Evolutionary conservation across 805 yeast genomes (phyloP).

Genomic region (Saturnispora hagleri): DNA sequence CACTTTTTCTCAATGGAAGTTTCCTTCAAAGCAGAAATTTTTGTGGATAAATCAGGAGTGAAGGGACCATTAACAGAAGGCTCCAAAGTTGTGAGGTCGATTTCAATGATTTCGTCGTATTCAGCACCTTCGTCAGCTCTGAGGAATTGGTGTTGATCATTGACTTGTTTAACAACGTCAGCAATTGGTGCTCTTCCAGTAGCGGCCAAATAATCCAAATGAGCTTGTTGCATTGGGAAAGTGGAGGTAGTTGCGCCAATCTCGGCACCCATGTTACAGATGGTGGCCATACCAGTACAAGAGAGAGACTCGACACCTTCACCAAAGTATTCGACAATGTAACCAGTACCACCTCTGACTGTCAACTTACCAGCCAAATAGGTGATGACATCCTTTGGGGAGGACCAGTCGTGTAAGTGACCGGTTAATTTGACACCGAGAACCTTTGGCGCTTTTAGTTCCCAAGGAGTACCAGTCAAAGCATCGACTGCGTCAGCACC

Average conservation of each 20-base stretch:
- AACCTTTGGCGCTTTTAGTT: slow-evolving; percentile 92
- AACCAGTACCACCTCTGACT: slow-evolving; percentile 98
- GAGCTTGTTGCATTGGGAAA: slow-evolving; percentile 91
- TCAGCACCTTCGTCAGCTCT: slow-evolving; percentile 88
- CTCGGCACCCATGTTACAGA: slow-evolving; percentile 99
- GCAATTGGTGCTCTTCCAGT: slow-evolving; percentile 83
- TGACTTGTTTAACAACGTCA: slow-evolving; percentile 64
- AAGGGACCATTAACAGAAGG: slow-evolving; percentile 97
- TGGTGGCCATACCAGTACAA: slow-evolving; percentile 98
- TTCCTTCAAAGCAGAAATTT: slow-evolving; percentile 77
- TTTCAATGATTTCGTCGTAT: slow-evolving; percentile 88
- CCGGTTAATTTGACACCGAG: slow-evolving; percentile 94
- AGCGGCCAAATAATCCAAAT: slow-evolving; percentile 76
- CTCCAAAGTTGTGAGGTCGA: slow-evolving; percentile 81
- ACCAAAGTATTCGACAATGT: slow-evolving; percentile 93
- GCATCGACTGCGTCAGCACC: slow-evolving; percentile 99
- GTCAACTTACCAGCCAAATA: slow-evolving; percentile 90
- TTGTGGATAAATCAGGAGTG: slow-evolving; percentile 97
- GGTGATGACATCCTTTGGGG: slow-evolving; percentile 93
- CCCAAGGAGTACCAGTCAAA: slow-evolving; percentile 92
- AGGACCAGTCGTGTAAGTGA: slow-evolving; percentile 86
- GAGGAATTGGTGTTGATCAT: slow-evolving; percentile 51
- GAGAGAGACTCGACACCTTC: slow-evolving; percentile 88
- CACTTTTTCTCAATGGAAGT: slow-evolving; percentile 79
- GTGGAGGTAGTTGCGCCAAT: slow-evolving; percentile 97